These are phyloP conservation scores for Auricularia sp. DNA, from an alignment of 768 basidiomycete species.

Conservation along the genomic window DNA sequence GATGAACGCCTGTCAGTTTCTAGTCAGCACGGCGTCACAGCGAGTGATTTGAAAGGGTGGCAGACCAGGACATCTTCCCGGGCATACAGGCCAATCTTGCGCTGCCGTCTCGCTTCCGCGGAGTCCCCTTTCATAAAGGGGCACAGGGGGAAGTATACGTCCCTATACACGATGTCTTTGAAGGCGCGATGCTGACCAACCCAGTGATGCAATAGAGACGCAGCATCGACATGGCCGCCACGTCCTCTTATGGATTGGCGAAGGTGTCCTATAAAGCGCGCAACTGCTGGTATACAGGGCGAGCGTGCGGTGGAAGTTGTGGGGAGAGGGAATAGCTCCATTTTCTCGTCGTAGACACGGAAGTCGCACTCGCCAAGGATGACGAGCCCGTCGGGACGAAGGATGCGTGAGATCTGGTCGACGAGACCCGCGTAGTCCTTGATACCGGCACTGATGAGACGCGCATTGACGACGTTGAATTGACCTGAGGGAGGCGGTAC, in stretches of 20 bases:
- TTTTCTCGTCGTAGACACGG: conserved; percentile 42
- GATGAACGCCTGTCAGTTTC: conserved; percentile 44
- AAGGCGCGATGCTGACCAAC: conserved; percentile 43
- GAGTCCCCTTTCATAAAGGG: conserved; percentile 35
- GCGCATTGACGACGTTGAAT: conserved; percentile 67
- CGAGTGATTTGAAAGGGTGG: background rate
- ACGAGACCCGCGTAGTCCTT: conserved; percentile 55
- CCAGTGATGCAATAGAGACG: conserved; percentile 47
- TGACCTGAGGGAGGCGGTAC: conserved; percentile 23
- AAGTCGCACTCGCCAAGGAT: conserved; percentile 65
- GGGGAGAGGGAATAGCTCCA: background rate
- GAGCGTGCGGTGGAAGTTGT: background rate
- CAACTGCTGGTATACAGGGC: conserved; percentile 16
- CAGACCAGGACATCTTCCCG: conserved; percentile 7
- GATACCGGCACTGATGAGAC: conserved; percentile 69
- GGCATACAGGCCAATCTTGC: conserved; percentile 4
- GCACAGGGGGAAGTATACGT: conserved; percentile 55
- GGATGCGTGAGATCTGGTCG: conserved; percentile 53
- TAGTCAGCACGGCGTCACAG: background rate
- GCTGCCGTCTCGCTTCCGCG: conserved; percentile 43
- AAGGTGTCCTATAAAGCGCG: conserved; percentile 53
- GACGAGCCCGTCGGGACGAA: conserved; percentile 62
- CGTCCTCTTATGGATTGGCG: conserved; percentile 41
- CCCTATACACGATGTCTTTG: conserved; percentile 46
- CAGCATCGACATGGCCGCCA: conserved; percentile 58